Base-by-base conservation (phyloP, 2,329 filamentous ascomycete genomes). In the Colletotrichum cuscutae region DNA sequence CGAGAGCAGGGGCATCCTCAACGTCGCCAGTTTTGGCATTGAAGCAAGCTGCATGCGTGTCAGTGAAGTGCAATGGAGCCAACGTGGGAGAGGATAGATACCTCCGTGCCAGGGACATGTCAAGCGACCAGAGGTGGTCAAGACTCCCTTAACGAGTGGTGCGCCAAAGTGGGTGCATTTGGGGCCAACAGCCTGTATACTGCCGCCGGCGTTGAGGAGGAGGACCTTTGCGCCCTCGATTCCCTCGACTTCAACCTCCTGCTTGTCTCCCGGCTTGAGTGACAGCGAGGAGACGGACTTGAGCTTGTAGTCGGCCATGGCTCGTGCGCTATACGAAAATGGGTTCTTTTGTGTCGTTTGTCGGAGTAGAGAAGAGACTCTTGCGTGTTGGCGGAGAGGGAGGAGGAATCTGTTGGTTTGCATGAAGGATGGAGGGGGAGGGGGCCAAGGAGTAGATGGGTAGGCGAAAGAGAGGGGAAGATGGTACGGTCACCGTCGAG, bases 51-150 rank as follows among this genome's bases (percentile, higher is more conserved):
- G 37, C 15, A 75, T 65, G 54, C 8, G 53, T 6, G 49, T 53
- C 19, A 61, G 26, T 12, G 8, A 30, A 7, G n/a, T n/a, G 30
- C 5, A n/a, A 59, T 11, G 37, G 15, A 46, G 63, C 8, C 57
- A 24, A 24, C 24, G 37, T 15, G 26, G 3, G 15, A 26, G 19
- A 53, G 5, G 1, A 32, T 49, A 81, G 87, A 76, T 81, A 97
- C 94, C 95, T 85, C 96, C 96, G 81, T 98, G 96, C 97, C 97
- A 98, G 4, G 96, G 95, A 81, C 97, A 99, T 7, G 94, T 98
- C 74, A 99, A 83, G 63, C 95, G 89, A 5, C 97, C 97, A 76
- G 93, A 92, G 3, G 90, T 90, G 8, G 94, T 94, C 75, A 99
- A 84, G 8, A 98, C 92, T 66, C 97, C 97, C 77, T 96, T 95